These are phyloP conservation scores for Hymenoscyphus occultus DNA, from an alignment of 2,329 filamentous ascomycete species.

Conservation along the genomic window DNA sequence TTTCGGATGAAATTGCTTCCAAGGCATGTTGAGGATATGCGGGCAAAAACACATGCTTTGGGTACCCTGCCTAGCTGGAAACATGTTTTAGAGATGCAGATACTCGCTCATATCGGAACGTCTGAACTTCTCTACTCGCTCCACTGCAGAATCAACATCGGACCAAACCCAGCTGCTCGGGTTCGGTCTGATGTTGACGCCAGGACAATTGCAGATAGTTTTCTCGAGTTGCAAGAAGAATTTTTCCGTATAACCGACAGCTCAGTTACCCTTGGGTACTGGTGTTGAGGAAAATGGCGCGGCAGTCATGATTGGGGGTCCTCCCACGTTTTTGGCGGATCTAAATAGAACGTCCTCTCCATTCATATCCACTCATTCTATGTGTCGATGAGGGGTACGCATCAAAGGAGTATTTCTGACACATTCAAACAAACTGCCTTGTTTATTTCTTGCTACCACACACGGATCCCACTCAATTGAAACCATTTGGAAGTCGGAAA, in stretches of 20 bases:
- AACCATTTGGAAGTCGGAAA: not conserved
- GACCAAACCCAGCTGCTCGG: not conserved
- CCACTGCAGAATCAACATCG: conserved; percentile 1
- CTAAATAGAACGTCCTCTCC: not conserved
- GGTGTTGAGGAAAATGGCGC: not conserved
- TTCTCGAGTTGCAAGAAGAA: not conserved
- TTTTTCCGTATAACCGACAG: not conserved
- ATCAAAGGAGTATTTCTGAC: not conserved
- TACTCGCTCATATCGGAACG: not conserved
- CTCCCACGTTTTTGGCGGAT: not conserved
- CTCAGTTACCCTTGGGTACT: not conserved
- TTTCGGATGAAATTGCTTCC: not conserved
- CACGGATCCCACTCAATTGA: not conserved
- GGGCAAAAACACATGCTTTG: not conserved
- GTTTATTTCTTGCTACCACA: conserved; percentile 1
- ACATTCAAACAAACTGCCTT: conserved; percentile 3
- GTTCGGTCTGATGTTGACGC: not conserved
- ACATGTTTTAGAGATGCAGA: not conserved
- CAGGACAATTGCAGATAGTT: not conserved
- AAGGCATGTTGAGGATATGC: not conserved
- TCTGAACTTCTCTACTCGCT: conserved; percentile 1
- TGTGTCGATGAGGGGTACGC: not conserved
- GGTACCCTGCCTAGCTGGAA: conserved; percentile 1
- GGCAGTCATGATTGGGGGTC: not conserved
- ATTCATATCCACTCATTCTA: not conserved